A percentile compares a stretch with the other conserved stretches of the same genome.
Conservation (phyloP, 2,329 filamentous ascomycete genomes). For the Xylariaceae sp. region DNA sequence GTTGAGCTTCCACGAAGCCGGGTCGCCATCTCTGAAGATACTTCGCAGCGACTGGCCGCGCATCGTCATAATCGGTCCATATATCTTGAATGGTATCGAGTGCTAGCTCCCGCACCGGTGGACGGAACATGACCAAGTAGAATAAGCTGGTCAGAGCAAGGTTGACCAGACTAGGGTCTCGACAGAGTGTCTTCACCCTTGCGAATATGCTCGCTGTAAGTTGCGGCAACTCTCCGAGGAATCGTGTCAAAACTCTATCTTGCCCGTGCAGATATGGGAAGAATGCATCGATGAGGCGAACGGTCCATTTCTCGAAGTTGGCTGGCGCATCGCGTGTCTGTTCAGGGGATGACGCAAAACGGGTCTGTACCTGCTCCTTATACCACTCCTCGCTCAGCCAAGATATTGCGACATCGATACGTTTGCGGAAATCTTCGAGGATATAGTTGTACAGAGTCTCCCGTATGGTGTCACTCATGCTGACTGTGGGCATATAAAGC, state of each 20-base stretch:
- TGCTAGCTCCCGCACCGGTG: slow-evolving; percentile 61
- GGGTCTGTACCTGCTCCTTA: slow-evolving; percentile 66
- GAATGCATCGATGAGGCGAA: slow-evolving; percentile 84
- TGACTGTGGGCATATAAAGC: slow-evolving; percentile 23
- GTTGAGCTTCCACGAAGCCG: slow-evolving; percentile 44
- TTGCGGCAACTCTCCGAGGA: slow-evolving; percentile 86
- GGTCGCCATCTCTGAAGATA: slow-evolving; percentile 62
- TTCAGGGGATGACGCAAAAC: slow-evolving; percentile 40
- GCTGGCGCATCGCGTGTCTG: slow-evolving; percentile 47
- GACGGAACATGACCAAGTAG: slow-evolving; percentile 66
- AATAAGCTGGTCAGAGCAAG: slow-evolving; percentile 63
- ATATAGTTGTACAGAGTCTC: slow-evolving; percentile 81
- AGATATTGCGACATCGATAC: slow-evolving; percentile 85
- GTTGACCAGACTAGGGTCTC: slow-evolving; percentile 63
- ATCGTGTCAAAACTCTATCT: slow-evolving; percentile 86
- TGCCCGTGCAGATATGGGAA: slow-evolving; percentile 86
- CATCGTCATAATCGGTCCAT: slow-evolving; percentile 65
- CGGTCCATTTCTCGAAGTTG: slow-evolving; percentile 76
- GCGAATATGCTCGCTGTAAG: slow-evolving; percentile 70
- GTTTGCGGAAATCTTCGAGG: slow-evolving; percentile 84
- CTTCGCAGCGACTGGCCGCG: slow-evolving; percentile 60
- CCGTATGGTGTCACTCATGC: slow-evolving; percentile 68
- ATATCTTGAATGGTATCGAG: slow-evolving; percentile 65
- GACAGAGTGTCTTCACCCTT: slow-evolving; percentile 66
- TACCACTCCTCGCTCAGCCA: slow-evolving; percentile 99